Base-by-base conservation (phyloP, 768 basidiomycete genomes). In the Paxillus involutus region DNA sequence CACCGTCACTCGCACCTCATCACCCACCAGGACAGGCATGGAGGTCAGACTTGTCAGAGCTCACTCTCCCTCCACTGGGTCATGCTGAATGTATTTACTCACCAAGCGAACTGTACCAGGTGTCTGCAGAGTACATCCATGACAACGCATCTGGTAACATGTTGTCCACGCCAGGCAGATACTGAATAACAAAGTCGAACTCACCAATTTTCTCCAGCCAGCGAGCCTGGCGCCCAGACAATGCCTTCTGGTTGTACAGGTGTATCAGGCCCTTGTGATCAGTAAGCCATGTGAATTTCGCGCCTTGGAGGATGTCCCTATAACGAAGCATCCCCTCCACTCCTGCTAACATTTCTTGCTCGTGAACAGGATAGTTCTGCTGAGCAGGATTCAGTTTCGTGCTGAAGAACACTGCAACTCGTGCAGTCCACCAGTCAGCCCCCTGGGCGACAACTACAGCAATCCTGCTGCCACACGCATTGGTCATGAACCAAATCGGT, bases 291-390 rank as follows among this genome's bases (percentile, higher is more conserved):
- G 44, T 43, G 37, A 77, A 75, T 0, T 36, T 40, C 0, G 49
- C 57, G 0, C 75, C 76, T 26, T 66, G 68, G 2, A 77, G 40
- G 4, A 73, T 59, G 32, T 71, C 67, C 0, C 56, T 30, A 30
- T 70, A 64, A 0, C 63, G 39, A 6, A 71, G 55, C 68, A 76
- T 68, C 0, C 71, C 66, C 36, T 76, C 73, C 0, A 77, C 57
- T 0, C 71, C 70, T 0, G 71, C 72, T 0, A 77, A 49, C 59
- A 77, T 60, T 33, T 77, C 73, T 5, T 71, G 69, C 47, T 76
- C 72, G 24, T 76, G 75, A 0, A 72, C 71, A 1, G 73, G 63
- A 32, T 77, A 76, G 37, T 76, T 76, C 24, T 73, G 72, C 47
- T 77, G 73, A 0, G 74, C 68, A 0, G 66, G 30, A 14, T 64